phyloP scores from a whole-genome alignment of 2,329 filamentous ascomycete genomes.

The Cercospora brassicicola region DNA sequence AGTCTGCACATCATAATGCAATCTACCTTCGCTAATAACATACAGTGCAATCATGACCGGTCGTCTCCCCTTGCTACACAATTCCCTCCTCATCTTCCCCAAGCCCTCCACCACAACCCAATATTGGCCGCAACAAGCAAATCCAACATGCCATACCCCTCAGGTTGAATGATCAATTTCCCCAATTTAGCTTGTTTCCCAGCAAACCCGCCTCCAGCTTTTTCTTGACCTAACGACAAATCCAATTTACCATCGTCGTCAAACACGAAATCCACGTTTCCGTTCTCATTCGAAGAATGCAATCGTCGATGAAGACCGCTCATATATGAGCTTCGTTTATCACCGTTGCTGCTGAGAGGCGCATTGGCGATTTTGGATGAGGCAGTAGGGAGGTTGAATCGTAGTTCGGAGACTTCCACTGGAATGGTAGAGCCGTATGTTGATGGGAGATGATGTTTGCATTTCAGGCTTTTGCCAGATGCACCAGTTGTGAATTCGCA shows the following conservation, averaged over 20 bases:
- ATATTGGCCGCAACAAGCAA: constrained; percentile 87
- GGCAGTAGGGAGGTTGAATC: constrained; percentile 78
- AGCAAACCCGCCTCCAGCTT: constrained; percentile 79
- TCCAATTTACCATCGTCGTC: constrained; percentile 58
- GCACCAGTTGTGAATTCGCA: constrained; percentile 83
- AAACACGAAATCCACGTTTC: constrained; percentile 27
- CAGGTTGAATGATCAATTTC: constrained; percentile 84
- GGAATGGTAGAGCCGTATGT: constrained; percentile 39
- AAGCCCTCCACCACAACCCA: constrained; percentile 89
- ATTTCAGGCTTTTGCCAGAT: constrained; percentile 59
- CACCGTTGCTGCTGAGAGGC: constrained; percentile 25
- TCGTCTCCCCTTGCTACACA: neutral
- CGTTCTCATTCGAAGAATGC: constrained; percentile 20
- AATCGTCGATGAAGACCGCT: constrained; percentile 18
- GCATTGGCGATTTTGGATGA: constrained; percentile 32
- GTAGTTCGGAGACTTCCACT: constrained; percentile 72
- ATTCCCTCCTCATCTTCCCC: constrained; percentile 7
- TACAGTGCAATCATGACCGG: neutral
- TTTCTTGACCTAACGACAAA: constrained; percentile 74
- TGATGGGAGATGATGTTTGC: constrained; percentile 31
- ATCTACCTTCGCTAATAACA: neutral
- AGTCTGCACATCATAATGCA: neutral
- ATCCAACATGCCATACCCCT: constrained; percentile 94
- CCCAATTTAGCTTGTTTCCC: constrained; percentile 89
- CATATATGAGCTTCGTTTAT: constrained; percentile 34